These are phyloP conservation scores for Rhodomyrtus tomentosa DNA, from an alignment of 345 rosid genomes.

Conservation along the genomic window DNA sequence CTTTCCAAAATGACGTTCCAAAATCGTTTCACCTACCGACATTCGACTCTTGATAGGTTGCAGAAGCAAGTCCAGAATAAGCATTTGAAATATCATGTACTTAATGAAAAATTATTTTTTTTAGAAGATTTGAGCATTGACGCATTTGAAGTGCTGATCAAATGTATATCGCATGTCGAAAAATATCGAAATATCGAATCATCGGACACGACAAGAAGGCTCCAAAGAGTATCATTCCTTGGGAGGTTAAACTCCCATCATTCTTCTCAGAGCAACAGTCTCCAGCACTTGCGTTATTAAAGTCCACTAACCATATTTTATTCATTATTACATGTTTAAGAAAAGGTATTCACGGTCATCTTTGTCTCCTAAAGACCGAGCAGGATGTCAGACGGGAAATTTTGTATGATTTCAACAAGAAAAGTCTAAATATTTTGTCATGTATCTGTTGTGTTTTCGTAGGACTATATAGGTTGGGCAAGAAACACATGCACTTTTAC, in stretches of 20 bases:
- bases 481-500: background rate
- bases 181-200: too few relatives aligned
- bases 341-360: background rate
- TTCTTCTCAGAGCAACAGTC: background rate
- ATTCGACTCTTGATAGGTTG: background rate
- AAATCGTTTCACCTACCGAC: background rate
- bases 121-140: too few relatives aligned
- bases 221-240: too few relatives aligned
- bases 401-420: background rate
- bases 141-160: too few relatives aligned
- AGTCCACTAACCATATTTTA: background rate
- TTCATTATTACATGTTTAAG: background rate
- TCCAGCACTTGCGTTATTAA: background rate
- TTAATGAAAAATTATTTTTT: background rate
- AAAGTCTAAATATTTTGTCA: background rate
- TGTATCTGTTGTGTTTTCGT: background rate
- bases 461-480: background rate
- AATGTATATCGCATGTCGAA: too few relatives aligned
- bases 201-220: too few relatives aligned
- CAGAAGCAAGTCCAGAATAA: background rate
- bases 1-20: background rate
- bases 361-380: slow-evolving; percentile 1
- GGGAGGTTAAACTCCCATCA: background rate
- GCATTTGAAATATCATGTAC: background rate
- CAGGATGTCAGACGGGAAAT: background rate